Evolutionary conservation across 495 filamentous ascomycete species (phyloP).

Genomic region (Podospora comata): DNA sequence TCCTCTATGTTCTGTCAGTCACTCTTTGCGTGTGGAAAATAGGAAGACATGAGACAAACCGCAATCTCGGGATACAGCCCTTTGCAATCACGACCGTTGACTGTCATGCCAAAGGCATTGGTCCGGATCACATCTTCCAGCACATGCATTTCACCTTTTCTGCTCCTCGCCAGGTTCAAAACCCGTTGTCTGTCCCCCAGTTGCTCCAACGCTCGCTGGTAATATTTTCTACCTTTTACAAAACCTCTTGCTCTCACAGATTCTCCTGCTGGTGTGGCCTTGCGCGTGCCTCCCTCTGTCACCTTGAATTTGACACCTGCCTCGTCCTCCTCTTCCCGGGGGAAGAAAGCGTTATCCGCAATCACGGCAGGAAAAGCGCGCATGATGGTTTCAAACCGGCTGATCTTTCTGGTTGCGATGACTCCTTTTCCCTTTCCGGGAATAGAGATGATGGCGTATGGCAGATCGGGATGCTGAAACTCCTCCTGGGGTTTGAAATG

Average conservation of each 20-base stretch:
- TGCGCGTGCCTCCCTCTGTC: not conserved
- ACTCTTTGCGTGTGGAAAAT: not conserved
- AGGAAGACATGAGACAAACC: slow-evolving; percentile 21
- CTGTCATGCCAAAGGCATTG: slow-evolving; percentile 33
- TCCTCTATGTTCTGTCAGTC: slow-evolving; percentile 23
- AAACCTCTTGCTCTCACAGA: not conserved
- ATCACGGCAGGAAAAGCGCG: slow-evolving; percentile 29
- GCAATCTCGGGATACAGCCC: slow-evolving; percentile 39
- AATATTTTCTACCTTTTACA: slow-evolving; percentile 21
- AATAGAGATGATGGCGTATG: slow-evolving; percentile 28
- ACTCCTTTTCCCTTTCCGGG: slow-evolving; percentile 32
- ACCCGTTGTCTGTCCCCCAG: slow-evolving; percentile 29
- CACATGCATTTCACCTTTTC: slow-evolving; percentile 33
- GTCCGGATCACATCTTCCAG: slow-evolving; percentile 36
- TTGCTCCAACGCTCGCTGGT: slow-evolving; percentile 28
- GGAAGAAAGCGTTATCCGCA: slow-evolving; percentile 31
- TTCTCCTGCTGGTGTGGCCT: not conserved
- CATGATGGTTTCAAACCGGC: slow-evolving; percentile 32
- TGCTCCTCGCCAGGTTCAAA: slow-evolving; percentile 58
- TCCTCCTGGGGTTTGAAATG: slow-evolving; percentile 21
- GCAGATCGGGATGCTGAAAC: slow-evolving; percentile 5
- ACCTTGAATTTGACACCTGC: not conserved
- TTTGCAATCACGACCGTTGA: slow-evolving; percentile 28
- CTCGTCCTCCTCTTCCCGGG: slow-evolving; percentile 18
- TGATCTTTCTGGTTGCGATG: slow-evolving; percentile 32